A percentile compares a stretch with the other conserved stretches of the same genome.
These are phyloP conservation scores for Lizonia empirigonia DNA, from an alignment of 2,329 filamentous ascomycete species.

Conservation along the genomic window DNA sequence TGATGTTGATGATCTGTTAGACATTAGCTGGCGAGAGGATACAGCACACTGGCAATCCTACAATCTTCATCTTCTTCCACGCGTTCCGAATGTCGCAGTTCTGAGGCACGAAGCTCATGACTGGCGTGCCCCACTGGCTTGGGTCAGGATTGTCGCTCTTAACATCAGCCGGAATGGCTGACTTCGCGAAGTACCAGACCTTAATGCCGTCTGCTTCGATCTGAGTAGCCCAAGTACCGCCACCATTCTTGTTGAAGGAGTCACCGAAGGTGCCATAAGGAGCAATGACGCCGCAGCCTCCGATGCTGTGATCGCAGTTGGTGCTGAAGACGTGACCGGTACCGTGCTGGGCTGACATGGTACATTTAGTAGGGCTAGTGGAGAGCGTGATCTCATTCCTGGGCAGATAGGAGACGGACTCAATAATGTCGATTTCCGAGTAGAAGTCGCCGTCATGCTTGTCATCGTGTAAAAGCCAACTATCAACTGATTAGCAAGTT, in stretches of 20 bases:
- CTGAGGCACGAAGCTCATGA: conserved; percentile 39
- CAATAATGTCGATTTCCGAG: conserved; percentile 52
- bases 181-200: conserved; percentile 59
- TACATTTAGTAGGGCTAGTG: conserved; percentile 14
- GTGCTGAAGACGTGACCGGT: conserved; percentile 1
- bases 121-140: conserved; percentile 49
- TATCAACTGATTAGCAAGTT: conserved; percentile 8
- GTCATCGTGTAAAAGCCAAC: conserved; percentile 50
- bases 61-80: conserved; percentile 30
- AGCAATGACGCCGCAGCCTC: conserved; percentile 22
- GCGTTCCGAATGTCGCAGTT: conserved; percentile 51
- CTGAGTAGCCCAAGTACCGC: conserved; percentile 58
- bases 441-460: conserved; percentile 49
- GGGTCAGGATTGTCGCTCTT: conserved; percentile 52
- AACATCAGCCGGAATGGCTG: conserved; percentile 54
- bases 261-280: conserved; percentile 23
- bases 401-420: conserved; percentile 45
- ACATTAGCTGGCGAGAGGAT: neutral
- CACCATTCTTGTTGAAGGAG: conserved; percentile 40
- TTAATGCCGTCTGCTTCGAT: conserved; percentile 54
- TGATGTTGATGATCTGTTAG: conserved; percentile 51
- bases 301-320: neutral
- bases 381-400: conserved; percentile 30
- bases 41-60: neutral
- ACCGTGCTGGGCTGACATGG: conserved; percentile 6